Base-by-base conservation (phyloP, 768 basidiomycete genomes). In the Tylopilus sp. region DNA sequence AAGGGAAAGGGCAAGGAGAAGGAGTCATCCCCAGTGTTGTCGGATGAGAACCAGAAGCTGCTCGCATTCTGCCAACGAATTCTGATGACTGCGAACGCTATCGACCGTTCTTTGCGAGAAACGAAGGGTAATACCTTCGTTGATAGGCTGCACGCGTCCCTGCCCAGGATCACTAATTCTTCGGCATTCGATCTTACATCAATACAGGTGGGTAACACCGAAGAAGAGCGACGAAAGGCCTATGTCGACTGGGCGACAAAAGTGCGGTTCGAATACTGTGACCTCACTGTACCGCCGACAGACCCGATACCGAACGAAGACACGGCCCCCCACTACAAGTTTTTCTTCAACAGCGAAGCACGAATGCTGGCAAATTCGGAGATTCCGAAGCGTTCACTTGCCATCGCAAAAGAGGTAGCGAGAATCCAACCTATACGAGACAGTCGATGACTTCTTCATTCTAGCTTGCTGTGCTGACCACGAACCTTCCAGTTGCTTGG, bases 401-500 rank as follows among this genome's bases (percentile, higher is more conserved):
- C 94, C 11, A 97, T 98, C 56, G 95, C 95, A 4, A 98, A 97
- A 72, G 93, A 96, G 81, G 89, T 87, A 63, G 22, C n/a, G 25
- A 48, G n/a, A 21, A 30, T 47, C 37, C 24, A 47, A 21, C 41
- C 44, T 31, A 38, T 10, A 17, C 13, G 8, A 26, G 19, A 47
- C 10, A 25, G 14, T 52, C 53, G 8, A 59, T 54, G 50, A 58
- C 17, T 59, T 31, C 55, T 48, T 31, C 45, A 55, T 54, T n/a
- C 57, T 36, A 93, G 92, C 84, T 97, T 55, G 93, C 95, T 2
- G 91, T 95, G 34, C 78, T 98, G 48, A 93, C 93, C 3, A 94
- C 92, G 12, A 95, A 93, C 65, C 75, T 98, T 24, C 95, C 95
- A n/a, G 86, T 92, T 14, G 87, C 91, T 7, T 97, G 92, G 90